Evolutionary conservation across 768 basidiomycete genomes (phyloP).

Genomic region (Lentinula guzmanii): DNA sequence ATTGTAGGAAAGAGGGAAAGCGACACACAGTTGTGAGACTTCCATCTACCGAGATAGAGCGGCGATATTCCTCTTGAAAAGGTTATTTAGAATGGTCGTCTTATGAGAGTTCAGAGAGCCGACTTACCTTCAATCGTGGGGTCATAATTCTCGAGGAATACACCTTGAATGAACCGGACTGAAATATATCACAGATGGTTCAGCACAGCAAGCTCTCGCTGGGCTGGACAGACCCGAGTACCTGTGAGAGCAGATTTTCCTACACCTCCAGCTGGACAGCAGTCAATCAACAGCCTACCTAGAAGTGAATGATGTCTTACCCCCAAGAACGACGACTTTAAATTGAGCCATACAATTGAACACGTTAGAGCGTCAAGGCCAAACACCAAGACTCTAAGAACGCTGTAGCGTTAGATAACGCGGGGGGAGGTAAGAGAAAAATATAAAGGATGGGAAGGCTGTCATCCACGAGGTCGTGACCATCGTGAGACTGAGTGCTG

Average conservation of each 20-base stretch:
- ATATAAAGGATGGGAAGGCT: slow-evolving; percentile 8
- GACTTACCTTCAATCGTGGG: slow-evolving; percentile 76
- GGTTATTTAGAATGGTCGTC: slow-evolving; percentile 10
- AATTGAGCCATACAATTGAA: slow-evolving; percentile 52
- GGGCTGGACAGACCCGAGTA: slow-evolving; percentile 11
- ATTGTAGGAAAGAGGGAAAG: slow-evolving; percentile 5
- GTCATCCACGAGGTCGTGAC: slow-evolving; percentile 11
- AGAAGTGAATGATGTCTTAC: slow-evolving; percentile 29
- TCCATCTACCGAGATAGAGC: slow-evolving; percentile 60
- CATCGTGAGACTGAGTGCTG: neutral
- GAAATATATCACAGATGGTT: slow-evolving; percentile 26
- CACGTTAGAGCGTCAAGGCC: slow-evolving; percentile 6
- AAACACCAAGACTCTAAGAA: slow-evolving; percentile 2
- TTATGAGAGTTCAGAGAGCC: neutral
- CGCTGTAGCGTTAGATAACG: neutral
- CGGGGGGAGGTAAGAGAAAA: neutral
- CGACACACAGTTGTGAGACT: slow-evolving; percentile 52
- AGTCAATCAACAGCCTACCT: slow-evolving; percentile 8
- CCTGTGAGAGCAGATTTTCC: slow-evolving; percentile 83
- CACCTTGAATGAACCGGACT: slow-evolving; percentile 70
- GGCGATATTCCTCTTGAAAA: slow-evolving; percentile 62
- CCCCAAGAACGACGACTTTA: slow-evolving; percentile 77
- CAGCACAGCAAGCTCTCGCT: slow-evolving; percentile 2
- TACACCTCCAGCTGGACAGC: slow-evolving; percentile 70
- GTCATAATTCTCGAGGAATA: slow-evolving; percentile 73